phyloP scores from a whole-genome alignment of 148 eudicot species.

The Vaccinium darrowii region DNA sequence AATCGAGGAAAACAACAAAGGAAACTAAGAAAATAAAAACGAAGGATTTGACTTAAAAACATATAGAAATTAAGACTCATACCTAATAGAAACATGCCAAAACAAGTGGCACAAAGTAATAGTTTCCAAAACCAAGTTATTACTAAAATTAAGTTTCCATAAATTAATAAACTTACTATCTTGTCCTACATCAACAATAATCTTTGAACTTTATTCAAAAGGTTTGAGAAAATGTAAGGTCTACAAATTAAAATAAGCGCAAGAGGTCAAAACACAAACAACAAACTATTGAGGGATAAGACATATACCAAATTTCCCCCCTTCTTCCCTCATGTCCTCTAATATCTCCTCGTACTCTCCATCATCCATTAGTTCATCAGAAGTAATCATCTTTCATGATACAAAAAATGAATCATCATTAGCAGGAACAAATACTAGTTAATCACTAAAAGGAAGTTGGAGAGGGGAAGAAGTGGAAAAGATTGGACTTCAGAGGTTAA shows the following conservation, averaged over 20 bases:
- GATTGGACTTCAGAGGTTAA: background rate
- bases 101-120: too few relatives aligned
- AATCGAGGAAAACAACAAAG: too few relatives aligned
- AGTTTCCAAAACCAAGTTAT: too few relatives aligned
- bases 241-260: background rate
- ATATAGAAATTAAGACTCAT: too few relatives aligned
- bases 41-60: too few relatives aligned
- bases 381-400: slow-evolving; percentile 51
- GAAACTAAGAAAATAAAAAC: too few relatives aligned
- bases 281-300: background rate
- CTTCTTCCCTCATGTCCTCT: slow-evolving; percentile 87
- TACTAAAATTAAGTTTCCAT: too few relatives aligned
- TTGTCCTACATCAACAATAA: background rate
- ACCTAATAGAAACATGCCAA: too few relatives aligned
- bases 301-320: slow-evolving; percentile 72
- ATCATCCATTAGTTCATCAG: slow-evolving; percentile 75
- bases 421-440: background rate
- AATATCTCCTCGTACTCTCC: slow-evolving; percentile 84
- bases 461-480: background rate
- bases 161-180: too few relatives aligned
- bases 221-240: background rate
- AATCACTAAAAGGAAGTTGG: background rate
- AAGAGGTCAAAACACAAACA: slow-evolving; percentile 8
- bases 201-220: background rate
- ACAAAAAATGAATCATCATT: slow-evolving; percentile 4